phyloP scores from a whole-genome alignment of 441 rosid genomes.

The Eutrema salsugineum region DNA sequence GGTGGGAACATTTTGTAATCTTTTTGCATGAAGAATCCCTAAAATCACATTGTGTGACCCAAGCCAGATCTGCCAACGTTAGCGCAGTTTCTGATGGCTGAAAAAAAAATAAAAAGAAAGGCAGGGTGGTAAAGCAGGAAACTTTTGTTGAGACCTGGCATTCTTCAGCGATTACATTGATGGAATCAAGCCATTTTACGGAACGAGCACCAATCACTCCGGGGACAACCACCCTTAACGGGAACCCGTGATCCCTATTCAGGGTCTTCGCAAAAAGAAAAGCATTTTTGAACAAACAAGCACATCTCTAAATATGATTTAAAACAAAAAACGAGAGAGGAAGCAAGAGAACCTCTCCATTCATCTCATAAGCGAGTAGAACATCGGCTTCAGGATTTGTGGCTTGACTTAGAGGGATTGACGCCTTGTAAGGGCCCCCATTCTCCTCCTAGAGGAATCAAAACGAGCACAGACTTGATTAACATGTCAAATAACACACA shows the following conservation, averaged over 20 bases:
- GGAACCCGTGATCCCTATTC: conserved; percentile 96
- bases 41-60: conserved; percentile 18
- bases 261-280: conserved; percentile 47
- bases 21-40: conserved; percentile 99
- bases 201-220: conserved; percentile 99
- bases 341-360: conserved; percentile 63
- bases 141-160: conserved; percentile 58
- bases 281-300: background rate
- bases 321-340: conserved; percentile 21
- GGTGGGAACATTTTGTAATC: conserved; percentile 99
- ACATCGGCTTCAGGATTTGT: conserved; percentile 97
- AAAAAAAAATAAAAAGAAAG: too few species aligned
- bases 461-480: background rate
- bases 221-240: conserved; percentile 88
- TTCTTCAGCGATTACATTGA: conserved; percentile 74
- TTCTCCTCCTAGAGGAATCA: conserved; percentile 75
- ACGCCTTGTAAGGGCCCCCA: conserved; percentile 96
- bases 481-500: background rate
- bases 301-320: background rate
- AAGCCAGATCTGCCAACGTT: conserved; percentile 3
- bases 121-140: background rate
- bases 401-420: conserved; percentile 88
- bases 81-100: conserved; percentile 4
- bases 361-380: conserved; percentile 97
- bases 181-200: conserved; percentile 95